Evolutionary conservation across 2,329 filamentous ascomycete species (phyloP).

Genomic region (Cladophialophora exuberans): DNA sequence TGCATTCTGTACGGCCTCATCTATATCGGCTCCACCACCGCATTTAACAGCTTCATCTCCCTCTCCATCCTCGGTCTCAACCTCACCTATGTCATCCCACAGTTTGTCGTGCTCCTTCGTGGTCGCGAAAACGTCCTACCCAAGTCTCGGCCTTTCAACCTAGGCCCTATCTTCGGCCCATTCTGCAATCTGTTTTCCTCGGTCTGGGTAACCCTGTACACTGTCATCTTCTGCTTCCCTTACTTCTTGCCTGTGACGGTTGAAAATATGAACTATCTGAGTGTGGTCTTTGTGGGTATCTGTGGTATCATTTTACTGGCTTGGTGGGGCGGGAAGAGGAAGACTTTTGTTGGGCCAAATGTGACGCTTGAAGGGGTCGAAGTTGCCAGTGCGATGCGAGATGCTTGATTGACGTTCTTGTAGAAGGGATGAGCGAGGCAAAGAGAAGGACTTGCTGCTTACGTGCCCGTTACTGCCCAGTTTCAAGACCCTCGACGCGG

Average conservation of each 20-base stretch:
- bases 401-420: no score
- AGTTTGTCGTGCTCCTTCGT: slow-evolving; percentile 46
- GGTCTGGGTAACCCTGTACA: slow-evolving; percentile 35
- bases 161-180: slow-evolving; percentile 35
- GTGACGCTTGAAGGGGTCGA: no score
- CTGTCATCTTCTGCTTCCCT: slow-evolving; percentile 38
- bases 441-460: no score
- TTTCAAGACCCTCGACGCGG: no score
- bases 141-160: slow-evolving; percentile 17
- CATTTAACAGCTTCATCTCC: slow-evolving; percentile 36
- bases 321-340: slow-evolving; percentile 13
- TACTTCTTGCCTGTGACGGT: slow-evolving; percentile 44
- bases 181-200: slow-evolving; percentile 42
- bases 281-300: slow-evolving; percentile 39
- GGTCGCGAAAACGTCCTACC: slow-evolving; percentile 40
- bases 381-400: no score
- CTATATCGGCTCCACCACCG: slow-evolving; percentile 30
- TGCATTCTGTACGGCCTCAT: slow-evolving; percentile 43
- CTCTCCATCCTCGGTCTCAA: slow-evolving; percentile 25
- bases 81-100: slow-evolving; percentile 32
- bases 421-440: no score
- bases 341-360: slow-evolving; percentile 19
- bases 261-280: slow-evolving; percentile 53
- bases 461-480: no score
- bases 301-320: not conserved